Conservation (phyloP, 805 yeast species). For the Lipomyces lipofer region DNA sequence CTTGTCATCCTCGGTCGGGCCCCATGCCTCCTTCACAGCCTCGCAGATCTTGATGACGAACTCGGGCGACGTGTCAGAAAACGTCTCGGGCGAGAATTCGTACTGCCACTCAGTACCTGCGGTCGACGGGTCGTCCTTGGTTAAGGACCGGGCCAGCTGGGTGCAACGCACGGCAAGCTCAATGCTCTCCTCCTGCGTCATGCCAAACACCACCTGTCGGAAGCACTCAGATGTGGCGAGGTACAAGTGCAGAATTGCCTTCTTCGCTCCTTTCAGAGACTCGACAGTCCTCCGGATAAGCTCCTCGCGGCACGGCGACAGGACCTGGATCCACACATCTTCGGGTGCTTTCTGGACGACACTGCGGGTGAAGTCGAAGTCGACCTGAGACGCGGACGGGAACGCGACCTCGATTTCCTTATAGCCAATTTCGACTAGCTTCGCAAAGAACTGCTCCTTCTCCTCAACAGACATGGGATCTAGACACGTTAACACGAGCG, state of each 20-base stretch:
- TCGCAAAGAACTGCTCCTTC: constrained; percentile 67
- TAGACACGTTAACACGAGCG: background rate
- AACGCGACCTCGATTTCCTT: constrained; percentile 83
- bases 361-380: constrained; percentile 75
- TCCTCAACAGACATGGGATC: constrained; percentile 81
- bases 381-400: constrained; percentile 77
- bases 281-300: constrained; percentile 71
- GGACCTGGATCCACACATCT: constrained; percentile 75
- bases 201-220: constrained; percentile 67
- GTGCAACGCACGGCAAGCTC: constrained; percentile 64
- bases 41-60: constrained; percentile 67
- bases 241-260: constrained; percentile 74
- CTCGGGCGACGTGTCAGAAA: constrained; percentile 67
- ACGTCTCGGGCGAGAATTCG: constrained; percentile 81
- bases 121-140: constrained; percentile 63
- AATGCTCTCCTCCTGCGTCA: constrained; percentile 55
- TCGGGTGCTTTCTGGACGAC: constrained; percentile 74
- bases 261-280: constrained; percentile 69
- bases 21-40: constrained; percentile 76
- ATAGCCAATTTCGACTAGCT: constrained; percentile 70
- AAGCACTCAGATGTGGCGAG: constrained; percentile 75
- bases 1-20: constrained; percentile 61
- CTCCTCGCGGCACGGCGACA: constrained; percentile 75
- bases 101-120: constrained; percentile 65
- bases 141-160: constrained; percentile 60